These are phyloP conservation scores for Didymella glomerata DNA, from an alignment of 2,329 filamentous ascomycete genomes.

Conservation along the genomic window DNA sequence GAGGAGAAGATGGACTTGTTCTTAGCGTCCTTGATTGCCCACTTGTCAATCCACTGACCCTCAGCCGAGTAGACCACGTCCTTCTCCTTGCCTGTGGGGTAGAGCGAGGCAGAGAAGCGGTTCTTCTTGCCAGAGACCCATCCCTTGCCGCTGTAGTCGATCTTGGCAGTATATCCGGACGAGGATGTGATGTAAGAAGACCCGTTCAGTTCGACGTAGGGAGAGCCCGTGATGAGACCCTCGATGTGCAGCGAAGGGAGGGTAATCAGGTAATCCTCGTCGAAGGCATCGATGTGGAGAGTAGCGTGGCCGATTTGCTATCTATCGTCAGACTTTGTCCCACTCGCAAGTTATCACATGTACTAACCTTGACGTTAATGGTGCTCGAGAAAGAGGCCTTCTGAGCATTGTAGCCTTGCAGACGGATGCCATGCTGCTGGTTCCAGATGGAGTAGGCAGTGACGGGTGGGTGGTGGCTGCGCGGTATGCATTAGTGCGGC, in stretches of 20 bases:
- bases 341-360: not conserved
- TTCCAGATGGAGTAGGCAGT: slow-evolving; percentile 96
- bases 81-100: slow-evolving; percentile 73
- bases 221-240: slow-evolving; percentile 83
- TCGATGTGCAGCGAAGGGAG: slow-evolving; percentile 93
- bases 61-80: slow-evolving; percentile 81
- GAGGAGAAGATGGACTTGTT: slow-evolving; percentile 54
- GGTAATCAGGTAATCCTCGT: slow-evolving; percentile 87
- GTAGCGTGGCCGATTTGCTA: slow-evolving; percentile 87
- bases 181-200: slow-evolving; percentile 86
- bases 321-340: not conserved
- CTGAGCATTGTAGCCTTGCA: slow-evolving; percentile 91
- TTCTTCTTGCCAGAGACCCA: slow-evolving; percentile 98
- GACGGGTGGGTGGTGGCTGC: slow-evolving; percentile 86
- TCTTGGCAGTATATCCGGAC: slow-evolving; percentile 84
- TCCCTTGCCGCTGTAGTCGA: slow-evolving; percentile 92
- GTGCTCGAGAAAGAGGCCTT: slow-evolving; percentile 94
- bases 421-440: slow-evolving; percentile 76
- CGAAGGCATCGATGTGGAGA: slow-evolving; percentile 72
- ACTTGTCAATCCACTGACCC: slow-evolving; percentile 88
- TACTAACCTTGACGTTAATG: slow-evolving; percentile 78
- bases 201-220: slow-evolving; percentile 90
- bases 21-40: slow-evolving; percentile 76
- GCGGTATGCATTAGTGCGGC: slow-evolving; percentile 20
- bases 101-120: slow-evolving; percentile 78